Conservation (phyloP, 2,329 filamentous ascomycete genomes). For the Botrytis hyacinthi region DNA sequence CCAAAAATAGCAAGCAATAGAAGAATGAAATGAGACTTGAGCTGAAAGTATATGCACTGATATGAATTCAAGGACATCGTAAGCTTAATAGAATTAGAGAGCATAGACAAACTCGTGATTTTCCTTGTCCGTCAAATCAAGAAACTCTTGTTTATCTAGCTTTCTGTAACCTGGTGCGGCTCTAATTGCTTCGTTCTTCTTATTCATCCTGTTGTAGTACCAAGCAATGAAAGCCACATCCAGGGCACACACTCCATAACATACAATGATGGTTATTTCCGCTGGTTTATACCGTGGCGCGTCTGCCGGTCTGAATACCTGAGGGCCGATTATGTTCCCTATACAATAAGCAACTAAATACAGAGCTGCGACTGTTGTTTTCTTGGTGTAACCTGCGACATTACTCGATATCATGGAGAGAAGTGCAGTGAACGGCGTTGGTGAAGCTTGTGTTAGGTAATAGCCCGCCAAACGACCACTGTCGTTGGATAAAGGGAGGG, state of each 20-base stretch:
- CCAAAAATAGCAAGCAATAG: background rate
- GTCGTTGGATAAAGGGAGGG: conserved; percentile 40
- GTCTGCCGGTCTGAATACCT: conserved; percentile 43
- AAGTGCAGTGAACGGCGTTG: conserved; percentile 45
- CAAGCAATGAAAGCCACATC: conserved; percentile 33
- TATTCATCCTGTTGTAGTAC: conserved; percentile 34
- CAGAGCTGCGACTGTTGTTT: conserved; percentile 48
- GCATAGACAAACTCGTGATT: conserved; percentile 39
- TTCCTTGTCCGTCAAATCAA: conserved; percentile 38
- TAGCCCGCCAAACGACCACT: conserved; percentile 42
- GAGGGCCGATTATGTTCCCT: conserved; percentile 52
- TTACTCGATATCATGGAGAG: conserved; percentile 44
- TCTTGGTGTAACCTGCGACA: conserved; percentile 50
- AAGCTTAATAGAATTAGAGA: conserved; percentile 24
- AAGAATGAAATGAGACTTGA: background rate
- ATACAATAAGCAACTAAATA: conserved; percentile 49
- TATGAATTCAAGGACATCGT: background rate
- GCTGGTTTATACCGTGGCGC: conserved; percentile 44
- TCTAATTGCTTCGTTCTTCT: conserved; percentile 31
- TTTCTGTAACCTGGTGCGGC: conserved; percentile 31
- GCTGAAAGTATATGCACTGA: background rate
- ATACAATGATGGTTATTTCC: conserved; percentile 48
- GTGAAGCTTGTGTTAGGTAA: conserved; percentile 55
- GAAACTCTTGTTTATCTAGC: conserved; percentile 37
- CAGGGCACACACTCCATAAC: conserved; percentile 27